A percentile compares a stretch with the other conserved stretches of the same genome.
These are phyloP conservation scores for Erodium texanum DNA, from an alignment of 441 rosid species.

Conservation along the genomic window DNA sequence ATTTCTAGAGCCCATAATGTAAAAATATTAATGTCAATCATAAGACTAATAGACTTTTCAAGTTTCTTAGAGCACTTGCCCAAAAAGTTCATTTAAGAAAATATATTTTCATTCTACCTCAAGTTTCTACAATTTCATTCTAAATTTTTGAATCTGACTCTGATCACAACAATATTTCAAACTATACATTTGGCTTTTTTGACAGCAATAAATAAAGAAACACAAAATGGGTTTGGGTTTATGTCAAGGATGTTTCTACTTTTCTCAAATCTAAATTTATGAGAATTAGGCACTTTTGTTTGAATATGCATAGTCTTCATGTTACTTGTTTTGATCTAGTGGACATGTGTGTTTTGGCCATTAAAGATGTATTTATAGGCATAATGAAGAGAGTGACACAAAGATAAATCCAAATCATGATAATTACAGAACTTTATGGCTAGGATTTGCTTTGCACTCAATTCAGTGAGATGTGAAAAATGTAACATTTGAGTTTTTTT, in stretches of 20 bases:
- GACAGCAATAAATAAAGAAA: background rate
- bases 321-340: slow-evolving; percentile 1
- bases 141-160: too few relatives aligned
- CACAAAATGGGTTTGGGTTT: background rate
- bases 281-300: slow-evolving; percentile 2
- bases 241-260: background rate
- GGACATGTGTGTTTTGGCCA: background rate
- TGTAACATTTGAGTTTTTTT: too few relatives aligned
- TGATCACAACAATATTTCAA: too few relatives aligned
- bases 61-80: too few relatives aligned
- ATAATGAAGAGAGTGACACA: background rate
- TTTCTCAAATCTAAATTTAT: background rate
- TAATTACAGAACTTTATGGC: background rate
- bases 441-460: background rate
- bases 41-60: too few relatives aligned
- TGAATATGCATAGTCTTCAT: background rate
- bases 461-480: background rate
- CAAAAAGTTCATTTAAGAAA: too few relatives aligned
- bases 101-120: too few relatives aligned
- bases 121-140: too few relatives aligned
- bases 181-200: too few relatives aligned
- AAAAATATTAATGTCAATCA: too few relatives aligned
- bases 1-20: too few relatives aligned
- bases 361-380: background rate
- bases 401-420: background rate